Evolutionary conservation across 1,284 basidiomycete genomes (phyloP).

Genomic region (Fomitopsis palustris): DNA sequence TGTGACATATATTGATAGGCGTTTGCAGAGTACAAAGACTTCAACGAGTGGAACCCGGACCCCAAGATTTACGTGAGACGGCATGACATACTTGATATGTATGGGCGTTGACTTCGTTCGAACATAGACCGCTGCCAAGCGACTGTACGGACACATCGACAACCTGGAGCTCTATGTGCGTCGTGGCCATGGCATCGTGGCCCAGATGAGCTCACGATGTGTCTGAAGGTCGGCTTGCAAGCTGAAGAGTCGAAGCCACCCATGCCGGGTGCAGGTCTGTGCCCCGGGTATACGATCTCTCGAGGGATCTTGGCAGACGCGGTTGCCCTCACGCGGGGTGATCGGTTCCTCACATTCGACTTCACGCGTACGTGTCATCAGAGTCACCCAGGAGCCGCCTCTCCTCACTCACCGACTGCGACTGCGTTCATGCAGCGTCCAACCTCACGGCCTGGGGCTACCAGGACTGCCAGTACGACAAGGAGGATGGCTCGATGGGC

Average conservation of each 20-base stretch:
- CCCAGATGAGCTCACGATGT: conserved; percentile 28
- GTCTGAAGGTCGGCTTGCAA: conserved; percentile 37
- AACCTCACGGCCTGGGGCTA: conserved; percentile 80
- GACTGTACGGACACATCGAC: conserved; percentile 72
- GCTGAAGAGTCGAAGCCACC: conserved; percentile 73
- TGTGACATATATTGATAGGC: neutral
- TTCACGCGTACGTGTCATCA: conserved; percentile 45
- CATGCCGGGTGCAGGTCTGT: conserved; percentile 75
- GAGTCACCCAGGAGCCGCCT: neutral
- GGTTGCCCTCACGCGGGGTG: conserved; percentile 66
- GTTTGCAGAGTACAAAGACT: conserved; percentile 42
- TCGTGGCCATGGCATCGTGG: conserved; percentile 40
- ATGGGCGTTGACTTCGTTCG: neutral
- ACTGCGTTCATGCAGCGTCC: conserved; percentile 38
- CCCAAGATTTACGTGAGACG: conserved; percentile 49
- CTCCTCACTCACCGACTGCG: neutral
- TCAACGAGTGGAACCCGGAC: conserved; percentile 80
- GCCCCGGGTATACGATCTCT: conserved; percentile 86
- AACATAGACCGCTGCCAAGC: conserved; percentile 55
- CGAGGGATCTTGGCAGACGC: conserved; percentile 84
- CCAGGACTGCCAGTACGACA: conserved; percentile 62
- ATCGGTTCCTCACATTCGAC: conserved; percentile 79
- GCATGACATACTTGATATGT: neutral
- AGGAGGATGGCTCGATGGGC: conserved; percentile 66
- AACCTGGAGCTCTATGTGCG: conserved; percentile 65